phyloP scores from a whole-genome alignment of 192 early-diverging fungal genomes.

The Backusella luteola region DNA sequence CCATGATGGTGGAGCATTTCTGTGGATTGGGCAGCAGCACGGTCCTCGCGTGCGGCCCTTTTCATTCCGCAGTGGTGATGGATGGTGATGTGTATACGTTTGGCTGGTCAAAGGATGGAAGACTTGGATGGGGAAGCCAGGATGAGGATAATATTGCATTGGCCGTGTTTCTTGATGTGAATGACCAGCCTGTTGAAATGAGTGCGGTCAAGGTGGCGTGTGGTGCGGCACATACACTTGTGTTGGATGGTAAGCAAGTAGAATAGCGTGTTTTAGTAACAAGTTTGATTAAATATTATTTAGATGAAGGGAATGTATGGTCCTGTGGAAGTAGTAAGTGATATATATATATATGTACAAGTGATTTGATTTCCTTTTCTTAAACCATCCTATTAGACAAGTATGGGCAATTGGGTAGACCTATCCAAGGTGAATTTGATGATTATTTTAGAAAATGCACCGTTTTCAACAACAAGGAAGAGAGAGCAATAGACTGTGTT shows the following conservation, averaged over 20 bases:
- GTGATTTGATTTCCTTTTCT: background rate
- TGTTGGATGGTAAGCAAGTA: slow-evolving; percentile 10
- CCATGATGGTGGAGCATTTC: slow-evolving; percentile 1
- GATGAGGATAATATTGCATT: background rate
- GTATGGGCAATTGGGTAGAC: slow-evolving; percentile 8
- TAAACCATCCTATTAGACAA: background rate
- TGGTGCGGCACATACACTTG: slow-evolving; percentile 14
- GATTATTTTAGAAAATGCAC: background rate
- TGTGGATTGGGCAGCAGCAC: background rate
- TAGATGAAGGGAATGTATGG: slow-evolving; percentile 4
- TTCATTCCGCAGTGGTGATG: slow-evolving; percentile 9
- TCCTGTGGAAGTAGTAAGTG: slow-evolving; percentile 15
- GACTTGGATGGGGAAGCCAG: background rate
- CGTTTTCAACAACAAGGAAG: background rate
- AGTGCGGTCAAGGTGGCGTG: slow-evolving; percentile 6
- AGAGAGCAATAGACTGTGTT: background rate
- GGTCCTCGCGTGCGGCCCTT: background rate
- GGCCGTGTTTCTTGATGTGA: background rate
- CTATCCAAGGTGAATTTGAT: background rate
- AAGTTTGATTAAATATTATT: background rate
- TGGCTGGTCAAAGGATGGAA: slow-evolving; percentile 16
- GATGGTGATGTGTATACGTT: slow-evolving; percentile 18
- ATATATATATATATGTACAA: background rate
- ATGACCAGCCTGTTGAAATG: background rate
- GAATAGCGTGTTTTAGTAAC: too few relatives aligned